These are phyloP conservation scores for Phytopythium oedochilum DNA, from an alignment of 352 stramenopile species.

Conservation along the genomic window DNA sequence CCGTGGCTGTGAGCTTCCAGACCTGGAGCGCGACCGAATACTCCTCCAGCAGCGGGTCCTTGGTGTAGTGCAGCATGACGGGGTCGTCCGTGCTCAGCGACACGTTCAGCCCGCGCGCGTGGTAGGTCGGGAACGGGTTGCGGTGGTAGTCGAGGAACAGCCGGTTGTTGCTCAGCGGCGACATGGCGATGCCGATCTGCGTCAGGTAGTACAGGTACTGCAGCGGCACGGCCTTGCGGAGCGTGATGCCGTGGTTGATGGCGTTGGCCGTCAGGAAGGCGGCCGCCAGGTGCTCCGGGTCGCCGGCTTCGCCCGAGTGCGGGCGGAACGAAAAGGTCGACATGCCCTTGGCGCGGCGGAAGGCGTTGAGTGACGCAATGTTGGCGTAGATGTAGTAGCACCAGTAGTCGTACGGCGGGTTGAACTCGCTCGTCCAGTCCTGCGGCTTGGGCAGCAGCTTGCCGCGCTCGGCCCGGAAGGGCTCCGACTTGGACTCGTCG, in stretches of 20 bases:
- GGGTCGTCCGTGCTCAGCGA: constrained; percentile 98
- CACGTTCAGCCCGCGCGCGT: constrained; percentile 96
- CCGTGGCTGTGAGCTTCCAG: constrained; percentile 94
- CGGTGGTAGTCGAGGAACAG: constrained; percentile 95
- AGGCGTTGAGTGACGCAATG: constrained; percentile 93
- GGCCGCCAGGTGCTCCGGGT: constrained; percentile 94
- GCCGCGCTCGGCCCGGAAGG: constrained; percentile 69
- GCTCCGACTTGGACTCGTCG: constrained; percentile 95
- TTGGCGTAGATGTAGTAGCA: constrained; percentile 98
- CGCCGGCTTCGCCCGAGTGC: constrained; percentile 97
- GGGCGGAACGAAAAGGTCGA: constrained; percentile 97
- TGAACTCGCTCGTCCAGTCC: constrained; percentile 87
- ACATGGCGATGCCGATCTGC: constrained; percentile 95
- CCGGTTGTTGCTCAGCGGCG: constrained; percentile 93
- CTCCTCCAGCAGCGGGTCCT: constrained; percentile 97
- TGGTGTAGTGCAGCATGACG: constrained; percentile 98
- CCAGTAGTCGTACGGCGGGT: constrained; percentile 94
- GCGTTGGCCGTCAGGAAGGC: constrained; percentile 87
- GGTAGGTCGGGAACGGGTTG: constrained; percentile 95
- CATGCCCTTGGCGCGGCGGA: constrained; percentile 85
- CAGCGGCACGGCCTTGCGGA: constrained; percentile 94
- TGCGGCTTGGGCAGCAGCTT: constrained; percentile 73
- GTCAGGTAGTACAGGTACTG: constrained; percentile 99
- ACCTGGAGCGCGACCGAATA: constrained; percentile 92
- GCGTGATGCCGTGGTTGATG: constrained; percentile 99